Evolutionary conservation across 352 stramenopile species (phyloP).

Genomic region (Phytophthora fragariaefolia): DNA sequence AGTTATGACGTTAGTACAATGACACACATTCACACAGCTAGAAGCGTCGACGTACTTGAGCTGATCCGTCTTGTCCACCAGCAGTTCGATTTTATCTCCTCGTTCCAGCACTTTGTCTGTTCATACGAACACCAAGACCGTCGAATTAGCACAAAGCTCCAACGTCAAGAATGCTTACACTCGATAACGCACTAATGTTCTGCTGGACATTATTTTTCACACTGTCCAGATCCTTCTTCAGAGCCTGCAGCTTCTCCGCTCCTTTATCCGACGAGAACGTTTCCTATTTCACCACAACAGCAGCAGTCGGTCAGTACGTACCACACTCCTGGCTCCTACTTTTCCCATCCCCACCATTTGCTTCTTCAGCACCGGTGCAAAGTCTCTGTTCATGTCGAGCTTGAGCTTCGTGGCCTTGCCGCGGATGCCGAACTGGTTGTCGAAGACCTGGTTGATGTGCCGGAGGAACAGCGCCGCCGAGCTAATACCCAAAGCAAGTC

Average conservation of each 20-base stretch:
- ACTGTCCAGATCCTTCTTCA: conserved; percentile 83
- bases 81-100: conserved; percentile 88
- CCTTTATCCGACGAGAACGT: conserved; percentile 78
- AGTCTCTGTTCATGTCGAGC: conserved; percentile 88
- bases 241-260: conserved; percentile 75
- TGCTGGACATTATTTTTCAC: conserved; percentile 84
- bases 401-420: conserved; percentile 90
- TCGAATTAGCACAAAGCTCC: conserved; percentile 11
- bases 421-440: conserved; percentile 86
- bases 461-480: conserved; percentile 84
- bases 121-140: background rate
- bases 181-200: conserved; percentile 72
- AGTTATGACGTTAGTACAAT: conserved; percentile 9
- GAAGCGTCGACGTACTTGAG: conserved; percentile 61
- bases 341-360: conserved; percentile 63
- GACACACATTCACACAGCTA: background rate
- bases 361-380: conserved; percentile 83
- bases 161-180: background rate
- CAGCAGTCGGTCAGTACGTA: conserved; percentile 9
- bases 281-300: conserved; percentile 48
- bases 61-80: conserved; percentile 89
- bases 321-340: background rate
- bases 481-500: conserved; percentile 32
- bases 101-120: conserved; percentile 84
- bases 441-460: conserved; percentile 88